Conservation (phyloP, 176 grass and related monocot species). For the Oryza officinalis region DNA sequence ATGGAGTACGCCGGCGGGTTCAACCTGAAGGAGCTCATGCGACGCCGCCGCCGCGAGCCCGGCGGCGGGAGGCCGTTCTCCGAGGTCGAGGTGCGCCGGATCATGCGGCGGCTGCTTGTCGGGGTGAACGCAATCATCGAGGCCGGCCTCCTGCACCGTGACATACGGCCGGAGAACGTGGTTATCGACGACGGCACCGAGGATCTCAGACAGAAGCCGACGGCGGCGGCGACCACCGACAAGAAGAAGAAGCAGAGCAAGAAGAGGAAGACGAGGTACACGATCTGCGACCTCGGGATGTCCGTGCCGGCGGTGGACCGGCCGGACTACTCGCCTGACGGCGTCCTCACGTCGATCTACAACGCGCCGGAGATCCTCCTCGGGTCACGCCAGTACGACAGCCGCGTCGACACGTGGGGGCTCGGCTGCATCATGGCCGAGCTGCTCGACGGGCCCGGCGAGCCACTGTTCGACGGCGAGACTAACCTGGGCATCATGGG, state of each 20-base stretch:
- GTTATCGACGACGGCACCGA: not conserved
- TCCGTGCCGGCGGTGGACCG: too few species aligned
- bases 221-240: too few species aligned
- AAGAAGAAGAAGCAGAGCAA: too few species aligned
- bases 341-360: too few species aligned
- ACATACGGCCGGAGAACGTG: not conserved
- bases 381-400: not conserved
- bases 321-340: too few species aligned
- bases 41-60: accelerated
- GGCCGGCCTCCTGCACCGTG: not conserved
- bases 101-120: conserved; percentile 2
- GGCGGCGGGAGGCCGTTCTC: not conserved
- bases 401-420: not conserved
- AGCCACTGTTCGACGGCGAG: not conserved
- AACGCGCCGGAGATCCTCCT: not conserved
- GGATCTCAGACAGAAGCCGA: too few species aligned
- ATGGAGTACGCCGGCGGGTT: not conserved
- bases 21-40: not conserved
- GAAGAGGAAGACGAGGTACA: too few species aligned
- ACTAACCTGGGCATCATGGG: not conserved
- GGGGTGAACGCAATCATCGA: not conserved
- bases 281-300: too few species aligned
- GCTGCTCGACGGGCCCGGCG: not conserved
- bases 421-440: conserved; percentile 20
- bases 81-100: not conserved